Conservation (phyloP, 2,329 filamentous ascomycete genomes). For the Fusarium nanum region DNA sequence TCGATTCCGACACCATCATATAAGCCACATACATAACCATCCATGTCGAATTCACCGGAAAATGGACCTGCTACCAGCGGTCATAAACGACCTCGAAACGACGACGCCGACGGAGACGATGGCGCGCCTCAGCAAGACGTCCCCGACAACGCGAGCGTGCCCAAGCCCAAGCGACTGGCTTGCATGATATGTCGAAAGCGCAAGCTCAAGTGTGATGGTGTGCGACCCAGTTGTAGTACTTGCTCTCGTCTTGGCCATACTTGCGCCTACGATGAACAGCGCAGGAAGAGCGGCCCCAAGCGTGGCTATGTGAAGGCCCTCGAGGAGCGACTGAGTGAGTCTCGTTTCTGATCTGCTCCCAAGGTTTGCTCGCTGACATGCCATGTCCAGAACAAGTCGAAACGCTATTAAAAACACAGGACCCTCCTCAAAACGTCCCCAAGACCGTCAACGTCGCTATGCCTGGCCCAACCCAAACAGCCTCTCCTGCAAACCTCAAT, state of each 20-base stretch:
- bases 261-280: slow-evolving; percentile 91
- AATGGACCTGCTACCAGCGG: slow-evolving; percentile 51
- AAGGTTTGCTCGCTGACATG: slow-evolving; percentile 35
- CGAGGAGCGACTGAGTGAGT: slow-evolving; percentile 89
- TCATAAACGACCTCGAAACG: slow-evolving; percentile 45
- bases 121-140: slow-evolving; percentile 54
- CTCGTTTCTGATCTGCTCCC: neutral
- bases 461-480: slow-evolving; percentile 47
- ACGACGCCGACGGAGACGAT: slow-evolving; percentile 51
- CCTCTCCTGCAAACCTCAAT: slow-evolving; percentile 44
- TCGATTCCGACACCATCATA: slow-evolving; percentile 1
- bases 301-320: slow-evolving; percentile 93
- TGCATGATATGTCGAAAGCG: slow-evolving; percentile 94
- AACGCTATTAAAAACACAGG: slow-evolving; percentile 85
- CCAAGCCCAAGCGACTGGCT: slow-evolving; percentile 91
- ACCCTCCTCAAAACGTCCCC: slow-evolving; percentile 55
- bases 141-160: slow-evolving; percentile 68
- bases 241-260: slow-evolving; percentile 87
- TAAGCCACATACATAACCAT: slow-evolving; percentile 8
- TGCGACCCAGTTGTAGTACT: slow-evolving; percentile 86
- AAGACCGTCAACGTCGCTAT: slow-evolving; percentile 49
- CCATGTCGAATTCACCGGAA: slow-evolving; percentile 55
- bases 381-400: slow-evolving; percentile 83
- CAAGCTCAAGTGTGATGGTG: slow-evolving; percentile 90
- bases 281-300: slow-evolving; percentile 94